Conservation (phyloP, 371 early-diverging fungal genomes). For the Coemansia sp. region DNA sequence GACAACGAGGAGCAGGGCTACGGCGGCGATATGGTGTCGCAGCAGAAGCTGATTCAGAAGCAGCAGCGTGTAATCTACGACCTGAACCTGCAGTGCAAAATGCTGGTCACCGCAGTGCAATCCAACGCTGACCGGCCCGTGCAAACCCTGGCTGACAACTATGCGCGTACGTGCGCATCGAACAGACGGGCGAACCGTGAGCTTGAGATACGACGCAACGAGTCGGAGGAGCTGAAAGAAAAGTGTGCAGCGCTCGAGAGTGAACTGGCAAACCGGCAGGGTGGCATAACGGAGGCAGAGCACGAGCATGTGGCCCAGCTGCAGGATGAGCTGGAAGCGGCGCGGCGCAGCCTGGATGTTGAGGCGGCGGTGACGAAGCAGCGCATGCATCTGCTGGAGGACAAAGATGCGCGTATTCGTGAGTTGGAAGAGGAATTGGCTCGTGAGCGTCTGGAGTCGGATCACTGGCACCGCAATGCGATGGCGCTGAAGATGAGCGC, state of each 20-base stretch:
- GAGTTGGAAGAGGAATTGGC: slow-evolving; percentile 31
- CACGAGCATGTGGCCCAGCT: slow-evolving; percentile 1
- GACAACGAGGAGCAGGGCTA: slow-evolving; percentile 28
- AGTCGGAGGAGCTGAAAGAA: slow-evolving; percentile 11
- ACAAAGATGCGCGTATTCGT: slow-evolving; percentile 15
- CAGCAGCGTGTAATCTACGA: slow-evolving; percentile 46
- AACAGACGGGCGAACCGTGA: slow-evolving; percentile 42
- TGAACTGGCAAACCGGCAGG: background rate
- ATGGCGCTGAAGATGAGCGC: background rate
- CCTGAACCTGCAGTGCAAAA: slow-evolving; percentile 32
- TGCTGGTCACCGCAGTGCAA: slow-evolving; percentile 26
- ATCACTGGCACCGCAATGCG: slow-evolving; percentile 4
- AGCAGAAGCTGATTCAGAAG: slow-evolving; percentile 48
- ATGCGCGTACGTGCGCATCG: slow-evolving; percentile 38
- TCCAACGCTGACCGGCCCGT: slow-evolving; percentile 22
- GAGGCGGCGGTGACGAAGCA: slow-evolving; percentile 15
- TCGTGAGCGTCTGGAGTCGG: slow-evolving; percentile 8
- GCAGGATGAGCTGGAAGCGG: slow-evolving; percentile 10
- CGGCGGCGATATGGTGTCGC: slow-evolving; percentile 42
- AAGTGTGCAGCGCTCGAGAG: slow-evolving; percentile 12
- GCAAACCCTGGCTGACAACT: slow-evolving; percentile 18
- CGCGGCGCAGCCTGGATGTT: slow-evolving; percentile 1
- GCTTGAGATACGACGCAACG: slow-evolving; percentile 20
- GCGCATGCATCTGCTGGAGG: slow-evolving; percentile 14
- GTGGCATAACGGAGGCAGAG: slow-evolving; percentile 18